Conservation (phyloP, 2,329 filamentous ascomycete genomes). For the Mariannaea elegans region DNA sequence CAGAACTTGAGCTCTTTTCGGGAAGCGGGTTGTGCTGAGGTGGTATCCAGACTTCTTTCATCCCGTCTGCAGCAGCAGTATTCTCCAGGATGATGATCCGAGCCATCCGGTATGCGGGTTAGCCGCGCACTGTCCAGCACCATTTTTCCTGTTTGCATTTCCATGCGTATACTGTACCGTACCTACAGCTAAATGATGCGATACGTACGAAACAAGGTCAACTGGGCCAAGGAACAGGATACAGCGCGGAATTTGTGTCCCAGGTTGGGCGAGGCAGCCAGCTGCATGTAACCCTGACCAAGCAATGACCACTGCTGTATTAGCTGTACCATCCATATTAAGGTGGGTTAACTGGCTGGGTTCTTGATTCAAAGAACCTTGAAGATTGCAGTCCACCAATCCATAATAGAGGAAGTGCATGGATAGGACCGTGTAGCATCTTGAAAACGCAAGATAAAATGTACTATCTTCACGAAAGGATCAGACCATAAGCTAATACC, state of each 20-base stretch:
- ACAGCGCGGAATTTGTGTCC: conserved; percentile 12
- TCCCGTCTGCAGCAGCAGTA: no score
- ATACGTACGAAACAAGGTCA: background rate
- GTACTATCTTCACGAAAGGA: no score
- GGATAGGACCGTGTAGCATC: no score
- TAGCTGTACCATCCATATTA: no score
- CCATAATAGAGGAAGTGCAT: no score
- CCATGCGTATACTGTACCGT: background rate
- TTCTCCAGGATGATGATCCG: conserved; percentile 1
- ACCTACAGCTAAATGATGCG: conserved; percentile 3
- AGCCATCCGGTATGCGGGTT: conserved; percentile 6
- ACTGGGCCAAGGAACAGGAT: background rate
- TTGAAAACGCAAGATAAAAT: no score
- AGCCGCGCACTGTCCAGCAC: background rate
- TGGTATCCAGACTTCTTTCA: background rate
- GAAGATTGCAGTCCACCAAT: no score
- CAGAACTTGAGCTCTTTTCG: background rate
- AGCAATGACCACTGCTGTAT: no score
- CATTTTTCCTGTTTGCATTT: background rate
- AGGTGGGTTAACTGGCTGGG: background rate
- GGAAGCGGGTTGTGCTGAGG: background rate
- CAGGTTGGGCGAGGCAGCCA: background rate
- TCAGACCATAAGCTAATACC: no score
- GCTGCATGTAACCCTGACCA: conserved; percentile 10
- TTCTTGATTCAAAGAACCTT: no score